Base-by-base conservation (phyloP, 805 yeast genomes). In the Myxozyma udenii region DNA sequence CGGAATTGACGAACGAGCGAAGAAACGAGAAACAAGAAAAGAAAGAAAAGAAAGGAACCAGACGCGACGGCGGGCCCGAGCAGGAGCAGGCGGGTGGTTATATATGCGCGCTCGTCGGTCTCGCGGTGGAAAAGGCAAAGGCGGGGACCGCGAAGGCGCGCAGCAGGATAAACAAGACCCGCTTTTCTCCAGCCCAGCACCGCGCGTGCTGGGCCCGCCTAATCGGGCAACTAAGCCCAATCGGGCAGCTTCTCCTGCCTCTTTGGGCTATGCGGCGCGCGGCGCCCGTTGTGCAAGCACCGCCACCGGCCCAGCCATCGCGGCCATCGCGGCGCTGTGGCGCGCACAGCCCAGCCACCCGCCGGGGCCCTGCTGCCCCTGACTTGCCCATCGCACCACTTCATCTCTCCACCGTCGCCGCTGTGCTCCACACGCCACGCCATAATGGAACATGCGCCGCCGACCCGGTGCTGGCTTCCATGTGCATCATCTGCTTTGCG, bases 281-380 rank as follows among this genome's bases (percentile, higher is more conserved):
- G n/a, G n/a, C n/a, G n/a, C n/a, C n/a, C n/a, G n/a, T n/a, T n/a
- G n/a, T n/a, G n/a, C n/a, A n/a, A n/a, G n/a, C n/a, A n/a, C n/a
- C n/a, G n/a, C n/a, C n/a, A n/a, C n/a, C n/a, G n/a, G n/a, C 28
- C 49, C 49, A 45, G 49, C 49, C 49, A 45, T 41, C 39, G 26
- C 25, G 33, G 33, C 23, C 47, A 40, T n/a, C 33, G 33, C 38
- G 49, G 41, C 49, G 39, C 49, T 28, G 25, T 25, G 38, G 22
- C 43, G 33, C 39, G n/a, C 38, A 12, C 6, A 6, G 38, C 38
- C 38, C 38, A 16, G 38, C 38, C 11, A 16, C 38, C 38, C 6
- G 30, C 30, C 11, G 11, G 11, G 30, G 30, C 11, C 11, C 30
- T 26, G 30, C 30, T 16, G 49, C 32, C n/a, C n/a, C n/a, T n/a